Evolutionary conservation across 2,329 filamentous ascomycete genomes (phyloP), one percentile per base, ranked within the genome.

Genomic region (Dactylellina sp.): DNA sequence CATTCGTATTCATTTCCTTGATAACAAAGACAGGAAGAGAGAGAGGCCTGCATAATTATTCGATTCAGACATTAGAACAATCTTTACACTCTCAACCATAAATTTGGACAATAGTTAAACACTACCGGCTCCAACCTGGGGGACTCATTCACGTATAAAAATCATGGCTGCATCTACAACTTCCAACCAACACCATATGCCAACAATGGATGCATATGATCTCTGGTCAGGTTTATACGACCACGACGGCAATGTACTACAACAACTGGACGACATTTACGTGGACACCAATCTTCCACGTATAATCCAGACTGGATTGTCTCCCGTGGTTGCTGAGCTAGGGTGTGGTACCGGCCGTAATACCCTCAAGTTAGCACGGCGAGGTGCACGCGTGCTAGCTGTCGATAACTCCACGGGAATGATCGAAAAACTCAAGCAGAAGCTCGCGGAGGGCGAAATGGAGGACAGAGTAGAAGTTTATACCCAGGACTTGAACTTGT

Each of bases 291-390:
- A 88, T 0, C 82, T 90, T 0, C 84, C 86, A 0, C 75, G 77
- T 1, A 77, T 79, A 9, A 77, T 82, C 49, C 35, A 39, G 18
- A 24, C 60, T 1, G 71, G 63, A 42, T 75, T 76, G 14, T 78
- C 79, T 1, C 76, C 82, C 57, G 83, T 81, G 32, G 76, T 88
- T 25, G 81, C 89, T n/a, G 88, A 90, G 76, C 81, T 90, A 1
- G 88, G 88, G 22, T 89, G 87, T 77, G 88, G 88, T 1, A 90
- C 88, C 0, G 88, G 87, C 1, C 83, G 88, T 37, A 89, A 88
- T 76, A 90, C 88, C 0, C 74, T 83, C 1, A 86, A 85, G 42
- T 81, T 89, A 0, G 71, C 79, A 76, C 77, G 75, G 16, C 66
- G 39, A 11, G 76, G 78, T 12, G 78, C 82, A 2, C 75, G 81